Evolutionary conservation across 176 grass and related monocot genomes (phyloP), one percentile per base, ranked within the genome.

Genomic region (Oryza glaberrima): DNA sequence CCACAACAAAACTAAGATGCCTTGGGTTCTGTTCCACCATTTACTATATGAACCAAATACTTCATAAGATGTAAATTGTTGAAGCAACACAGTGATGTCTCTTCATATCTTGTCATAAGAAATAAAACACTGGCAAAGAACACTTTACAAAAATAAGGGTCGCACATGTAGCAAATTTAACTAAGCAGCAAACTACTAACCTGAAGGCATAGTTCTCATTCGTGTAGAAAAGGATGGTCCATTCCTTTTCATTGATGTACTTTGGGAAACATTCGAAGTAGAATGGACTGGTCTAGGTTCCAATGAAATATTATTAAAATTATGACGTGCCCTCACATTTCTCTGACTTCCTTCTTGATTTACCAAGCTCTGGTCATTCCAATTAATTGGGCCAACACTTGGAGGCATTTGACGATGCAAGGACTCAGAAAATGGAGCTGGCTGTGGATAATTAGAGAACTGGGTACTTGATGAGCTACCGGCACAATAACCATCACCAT

Each of bases 391-490:
- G 20, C 25, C 80, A 79, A 86, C 76, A 63, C 66, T 88, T 51
- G 82, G 22, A 71, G 77, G 56, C 48, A 87, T 68, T 66, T 67
- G 64, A 72, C 61, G 43, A 81, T 34, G 51, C 2, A 86, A 61
- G 26, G 77, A 52, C 38, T 87, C 84, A 56, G 73, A 38, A 73
- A 34, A 22, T 19, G 38, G 47, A 86, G 68, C 65, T 84, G 86
- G 34, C 66, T 65, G 82, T 77, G 69, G 26, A 74, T 35, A 64
- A 41, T 86, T 83, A 77, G 92, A 64, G 41, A 71, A 77, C 35
- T 76, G 80, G 81, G 64, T 19, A 69, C 52, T 94, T 34, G 92
- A 94, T 61, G 89, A 94, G 82, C 92, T 91, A 70, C 86, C 89
- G 40, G 61, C 83, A 87, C 69, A 78, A 81, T 84, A 82, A 84